Conservation (phyloP, 148 eudicot genomes). For the Camellia japonica region DNA sequence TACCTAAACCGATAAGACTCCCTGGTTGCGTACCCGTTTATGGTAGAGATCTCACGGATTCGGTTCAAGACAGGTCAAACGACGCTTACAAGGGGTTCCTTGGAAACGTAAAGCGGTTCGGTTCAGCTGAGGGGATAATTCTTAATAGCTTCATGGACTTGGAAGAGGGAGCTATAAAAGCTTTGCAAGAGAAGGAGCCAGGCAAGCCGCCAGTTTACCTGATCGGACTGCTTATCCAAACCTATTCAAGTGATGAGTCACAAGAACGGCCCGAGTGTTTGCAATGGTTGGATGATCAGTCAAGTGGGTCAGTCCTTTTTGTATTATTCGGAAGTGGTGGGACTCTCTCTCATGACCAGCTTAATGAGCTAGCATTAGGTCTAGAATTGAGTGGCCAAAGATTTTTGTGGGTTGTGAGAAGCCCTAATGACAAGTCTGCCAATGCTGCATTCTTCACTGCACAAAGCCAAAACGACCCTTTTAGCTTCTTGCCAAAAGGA, state of each 20-base stretch:
- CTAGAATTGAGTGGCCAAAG: constrained; percentile 36
- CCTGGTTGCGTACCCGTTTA: constrained; percentile 36
- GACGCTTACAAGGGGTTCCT: constrained; percentile 22
- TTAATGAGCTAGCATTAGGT: constrained; percentile 38
- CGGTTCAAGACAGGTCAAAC: constrained; percentile 24
- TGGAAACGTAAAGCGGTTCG: constrained; percentile 8
- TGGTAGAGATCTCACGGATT: constrained; percentile 26
- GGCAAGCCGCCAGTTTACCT: constrained; percentile 26
- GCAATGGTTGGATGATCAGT: constrained; percentile 35
- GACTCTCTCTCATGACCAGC: constrained; percentile 30
- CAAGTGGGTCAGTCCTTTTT: constrained; percentile 38
- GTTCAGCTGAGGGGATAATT: constrained; percentile 30
- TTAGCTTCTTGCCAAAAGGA: constrained; percentile 34
- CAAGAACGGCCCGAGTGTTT: constrained; percentile 14
- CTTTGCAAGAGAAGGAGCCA: constrained; percentile 4
- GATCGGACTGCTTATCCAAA: constrained; percentile 33
- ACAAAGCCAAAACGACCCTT: constrained; percentile 20
- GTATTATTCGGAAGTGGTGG: constrained; percentile 52
- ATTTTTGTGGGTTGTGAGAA: constrained; percentile 43
- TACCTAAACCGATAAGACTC: constrained; percentile 27
- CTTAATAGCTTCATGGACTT: constrained; percentile 33
- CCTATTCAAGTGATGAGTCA: constrained; percentile 7
- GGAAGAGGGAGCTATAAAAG: constrained; percentile 28
- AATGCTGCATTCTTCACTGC: constrained; percentile 28
- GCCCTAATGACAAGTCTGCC: constrained; percentile 28